Evolutionary conservation across 179 eudicot species (phyloP), one percentile per base, ranked within the genome.

Genomic region (Camellia oleifera): DNA sequence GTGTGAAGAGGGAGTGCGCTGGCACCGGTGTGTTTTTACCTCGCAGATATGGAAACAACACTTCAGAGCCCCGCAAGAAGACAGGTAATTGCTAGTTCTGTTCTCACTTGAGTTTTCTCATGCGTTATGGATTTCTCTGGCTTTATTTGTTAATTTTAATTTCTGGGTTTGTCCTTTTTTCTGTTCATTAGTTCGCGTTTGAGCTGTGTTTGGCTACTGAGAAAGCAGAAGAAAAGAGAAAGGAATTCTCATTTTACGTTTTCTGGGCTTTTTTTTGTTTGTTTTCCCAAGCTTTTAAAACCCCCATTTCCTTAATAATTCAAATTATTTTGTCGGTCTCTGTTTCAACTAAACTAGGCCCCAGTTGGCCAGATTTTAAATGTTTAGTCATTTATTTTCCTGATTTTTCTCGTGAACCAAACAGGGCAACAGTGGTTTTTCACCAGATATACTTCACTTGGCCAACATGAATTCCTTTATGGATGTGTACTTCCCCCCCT

Each of bases 11-110:
- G 62, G 87, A 78, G 80, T 87, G 94, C 0, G 83, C 90, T 3
- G 98, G 98, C 4, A 94, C 98, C 0, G 98, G 98, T 0, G 98
- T 94, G 1, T 94, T 94, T 72, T 42, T 94, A 7, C 98, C 98
- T 10, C 88, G 94, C 62, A 73, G 90, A 74, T 82, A 76, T 4
- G 89, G 74, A 5, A 69, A 60, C 53, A 64, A 7, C 65, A 5
- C 50, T 78, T 18, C 85, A 15, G 90, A 88, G 50, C 72, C 80
- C 7, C 83, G 91, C 81, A 82, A 81, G 66, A 90, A 84, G 64
- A 79, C 87, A 63, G 89, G 92, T 90, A 75, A 10, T 2, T 56
- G 54, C 2, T 65, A 3, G 62, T 14, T 46, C 42, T 14, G 4
- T 63, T 4, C 57, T 15, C 50, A 44, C 46, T 26, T 50, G 17